Conservation (phyloP, 2,329 filamentous ascomycete genomes). For the Beauveria sp. region DNA sequence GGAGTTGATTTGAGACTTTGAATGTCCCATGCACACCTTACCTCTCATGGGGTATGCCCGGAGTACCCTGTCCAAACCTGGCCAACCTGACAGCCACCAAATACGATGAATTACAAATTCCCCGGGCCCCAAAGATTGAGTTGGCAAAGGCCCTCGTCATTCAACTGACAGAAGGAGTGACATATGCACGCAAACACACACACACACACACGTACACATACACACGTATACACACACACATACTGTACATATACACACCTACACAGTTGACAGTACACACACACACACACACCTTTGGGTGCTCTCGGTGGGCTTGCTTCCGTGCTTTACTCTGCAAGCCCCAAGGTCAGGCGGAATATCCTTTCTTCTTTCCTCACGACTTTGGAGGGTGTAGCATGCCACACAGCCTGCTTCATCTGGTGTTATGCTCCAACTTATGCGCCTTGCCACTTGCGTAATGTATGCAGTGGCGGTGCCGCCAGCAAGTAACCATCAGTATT, state of each 20-base stretch:
- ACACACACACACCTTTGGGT: neutral
- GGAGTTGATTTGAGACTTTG: neutral
- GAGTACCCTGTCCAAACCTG: neutral
- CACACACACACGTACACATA: neutral
- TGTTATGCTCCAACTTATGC: neutral
- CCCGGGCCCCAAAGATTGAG: too few relatives aligned
- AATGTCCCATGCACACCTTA: neutral
- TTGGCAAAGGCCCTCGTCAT: too few relatives aligned
- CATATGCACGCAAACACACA: neutral
- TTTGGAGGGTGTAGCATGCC: neutral
- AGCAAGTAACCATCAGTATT: neutral
- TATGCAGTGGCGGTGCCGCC: neutral
- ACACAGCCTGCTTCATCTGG: conserved; percentile 7
- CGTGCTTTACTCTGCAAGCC: neutral
- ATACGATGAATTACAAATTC: neutral
- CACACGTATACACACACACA: neutral
- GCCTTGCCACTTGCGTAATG: neutral
- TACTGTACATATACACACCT: neutral
- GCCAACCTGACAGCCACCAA: neutral
- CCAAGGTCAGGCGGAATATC: neutral
- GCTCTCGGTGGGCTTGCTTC: conserved; percentile 7
- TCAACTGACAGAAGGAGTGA: neutral
- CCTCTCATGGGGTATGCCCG: neutral
- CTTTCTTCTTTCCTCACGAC: neutral
- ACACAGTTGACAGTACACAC: too few relatives aligned